Evolutionary conservation across 75 land plant genomes (phyloP).

Genomic region (Cupressus sempervirens): DNA sequence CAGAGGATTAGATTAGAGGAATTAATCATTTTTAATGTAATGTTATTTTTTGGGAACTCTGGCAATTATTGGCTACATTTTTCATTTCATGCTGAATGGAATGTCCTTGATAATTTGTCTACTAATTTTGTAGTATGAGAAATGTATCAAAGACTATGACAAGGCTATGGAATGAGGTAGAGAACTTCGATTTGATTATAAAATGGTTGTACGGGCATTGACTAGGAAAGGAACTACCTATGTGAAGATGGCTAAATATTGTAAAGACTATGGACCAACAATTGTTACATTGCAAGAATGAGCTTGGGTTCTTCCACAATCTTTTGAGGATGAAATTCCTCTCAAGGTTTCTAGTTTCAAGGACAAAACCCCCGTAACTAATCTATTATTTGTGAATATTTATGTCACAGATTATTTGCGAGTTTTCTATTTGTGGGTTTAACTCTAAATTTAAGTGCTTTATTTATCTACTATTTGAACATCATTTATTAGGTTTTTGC

Average conservation of each 20-base stretch:
- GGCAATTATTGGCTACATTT: too few relatives aligned
- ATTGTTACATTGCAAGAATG: conserved; percentile 26
- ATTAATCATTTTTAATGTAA: background rate
- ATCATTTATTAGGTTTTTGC: too few relatives aligned
- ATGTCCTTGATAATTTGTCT: background rate
- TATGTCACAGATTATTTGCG: too few relatives aligned
- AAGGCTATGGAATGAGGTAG: conserved; percentile 93
- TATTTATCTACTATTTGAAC: too few relatives aligned
- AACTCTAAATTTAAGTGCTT: too few relatives aligned
- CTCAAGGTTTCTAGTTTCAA: too few relatives aligned
- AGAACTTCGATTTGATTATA: conserved; percentile 77
- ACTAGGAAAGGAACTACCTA: conserved; percentile 95
- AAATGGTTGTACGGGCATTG: conserved; percentile 87
- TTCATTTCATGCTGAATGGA: background rate
- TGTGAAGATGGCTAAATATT: conserved; percentile 70
- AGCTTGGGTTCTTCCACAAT: too few relatives aligned
- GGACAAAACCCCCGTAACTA: too few relatives aligned
- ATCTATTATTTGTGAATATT: too few relatives aligned
- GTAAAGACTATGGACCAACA: conserved; percentile 88
- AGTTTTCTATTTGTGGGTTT: too few relatives aligned
- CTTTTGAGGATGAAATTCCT: too few relatives aligned
- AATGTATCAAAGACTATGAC: conserved; percentile 88
- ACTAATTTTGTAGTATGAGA: conserved; percentile 58
- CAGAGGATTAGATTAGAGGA: background rate
- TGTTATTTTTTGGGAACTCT: background rate